Evolutionary conservation across 2,329 filamentous ascomycete species (phyloP).

Genomic region (Colletotrichum paranaense): DNA sequence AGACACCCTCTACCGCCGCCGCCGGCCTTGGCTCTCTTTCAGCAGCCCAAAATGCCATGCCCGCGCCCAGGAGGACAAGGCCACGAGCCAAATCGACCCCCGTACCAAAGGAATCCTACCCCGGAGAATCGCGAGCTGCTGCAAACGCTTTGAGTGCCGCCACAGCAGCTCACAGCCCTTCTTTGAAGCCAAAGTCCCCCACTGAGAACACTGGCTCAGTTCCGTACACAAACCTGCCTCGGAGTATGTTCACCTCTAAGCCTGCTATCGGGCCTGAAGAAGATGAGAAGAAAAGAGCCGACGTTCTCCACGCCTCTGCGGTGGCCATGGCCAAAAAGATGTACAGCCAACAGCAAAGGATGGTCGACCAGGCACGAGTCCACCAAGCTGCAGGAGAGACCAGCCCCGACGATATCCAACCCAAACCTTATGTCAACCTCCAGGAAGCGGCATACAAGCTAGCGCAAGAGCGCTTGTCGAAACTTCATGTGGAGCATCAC

Average conservation of each 20-base stretch:
- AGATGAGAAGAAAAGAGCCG: conserved; percentile 78
- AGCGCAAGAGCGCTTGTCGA: conserved; percentile 84
- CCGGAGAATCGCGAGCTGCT: conserved; percentile 69
- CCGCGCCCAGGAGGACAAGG: conserved; percentile 56
- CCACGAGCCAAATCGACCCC: conserved; percentile 75
- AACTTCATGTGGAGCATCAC: conserved; percentile 78
- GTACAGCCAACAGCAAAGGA: conserved; percentile 77
- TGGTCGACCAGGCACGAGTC: conserved; percentile 61
- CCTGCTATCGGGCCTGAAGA: conserved; percentile 79
- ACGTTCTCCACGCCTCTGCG: conserved; percentile 83
- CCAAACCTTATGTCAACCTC: conserved; percentile 71
- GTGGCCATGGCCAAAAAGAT: conserved; percentile 91
- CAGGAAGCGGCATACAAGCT: conserved; percentile 90
- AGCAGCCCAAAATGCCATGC: conserved; percentile 83
- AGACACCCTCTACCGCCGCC: conserved; percentile 37
- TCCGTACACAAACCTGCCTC: conserved; percentile 74
- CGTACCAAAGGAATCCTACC: conserved; percentile 57
- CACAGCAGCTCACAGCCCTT: conserved; percentile 70
- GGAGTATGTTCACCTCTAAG: conserved; percentile 81
- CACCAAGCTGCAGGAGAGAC: conserved; percentile 47
- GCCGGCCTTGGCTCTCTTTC: conserved; percentile 67
- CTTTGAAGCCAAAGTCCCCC: conserved; percentile 55
- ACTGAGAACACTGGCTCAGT: conserved; percentile 73
- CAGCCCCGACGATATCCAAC: conserved; percentile 51
- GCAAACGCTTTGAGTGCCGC: conserved; percentile 80